Base-by-base conservation (phyloP, 2,329 filamentous ascomycete species). In the Talaromyces sp. region DNA sequence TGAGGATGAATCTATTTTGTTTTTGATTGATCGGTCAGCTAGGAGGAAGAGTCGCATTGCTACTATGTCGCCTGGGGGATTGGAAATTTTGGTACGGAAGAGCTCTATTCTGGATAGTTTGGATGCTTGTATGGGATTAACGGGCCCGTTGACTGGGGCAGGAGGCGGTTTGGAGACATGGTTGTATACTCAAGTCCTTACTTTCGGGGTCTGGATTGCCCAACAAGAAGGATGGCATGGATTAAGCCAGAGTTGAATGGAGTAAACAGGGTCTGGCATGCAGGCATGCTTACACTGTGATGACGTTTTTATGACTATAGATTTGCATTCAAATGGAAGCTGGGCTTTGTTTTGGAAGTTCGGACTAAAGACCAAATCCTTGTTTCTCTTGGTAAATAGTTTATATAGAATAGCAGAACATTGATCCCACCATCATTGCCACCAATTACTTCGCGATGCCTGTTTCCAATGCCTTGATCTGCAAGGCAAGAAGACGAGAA, bases 401-500 rank as follows among this genome's bases (percentile, higher is more conserved):
- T 19, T 17, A 20, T 27, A n/a, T n/a, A n/a, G n/a, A n/a, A n/a
- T n/a, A n/a, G n/a, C n/a, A n/a, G n/a, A n/a, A n/a, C n/a, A 27
- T 27, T 27, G 24, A 9, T 9, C 24, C 4, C 24, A 27, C 24
- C 9, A 4, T 27, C 24, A 4, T 27, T 27, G 24, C 24, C 24
- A 27, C 24, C 24, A 27, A 27, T 27, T 7, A 49, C 14, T 41
- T 48, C 24, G 57, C 57, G 49, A 64, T 43, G 3, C 67, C 66
- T 42, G 58, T 68, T 55, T 77, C 71, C 13, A 74, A 44, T 0
- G 69, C 77, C 65, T 79, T 79, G 47, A 82, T 80, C 68, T 80
- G 77, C 61, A 82, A 61, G 6, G 79, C 80, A 63, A 82, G 56
- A 27, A 77, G 41, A 36, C 76, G 78, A 0, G 84, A 87, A 61